Evolutionary conservation across 179 eudicot species (phyloP), one percentile per base, ranked within the genome.

Genomic region (Vitellaria paradoxa): DNA sequence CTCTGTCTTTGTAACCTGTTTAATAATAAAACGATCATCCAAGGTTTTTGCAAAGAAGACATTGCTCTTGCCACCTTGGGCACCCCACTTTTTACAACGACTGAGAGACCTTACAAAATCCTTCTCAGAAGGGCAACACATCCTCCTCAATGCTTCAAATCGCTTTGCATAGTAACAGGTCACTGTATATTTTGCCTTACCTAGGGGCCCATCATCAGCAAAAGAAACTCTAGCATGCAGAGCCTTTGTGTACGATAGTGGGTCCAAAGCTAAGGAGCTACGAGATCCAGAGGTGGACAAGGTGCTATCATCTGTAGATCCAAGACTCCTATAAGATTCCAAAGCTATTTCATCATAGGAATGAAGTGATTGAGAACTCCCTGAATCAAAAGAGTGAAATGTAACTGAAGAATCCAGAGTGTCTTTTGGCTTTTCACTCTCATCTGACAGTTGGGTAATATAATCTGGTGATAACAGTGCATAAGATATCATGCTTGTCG

Each of bases 31-130:
- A 70, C 99, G 83, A 63, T 95, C 99, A 78, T 95, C 99, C 73
- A 93, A 85, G 70, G 93, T 89, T 84, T 92, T 92, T 12, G 98
- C 98, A 81, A 92, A 94, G 79, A 92, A 94, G 57, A 92, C 98
- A 83, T 94, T 92, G 87, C 96, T 91, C 85, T 94, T 94, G 76
- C 98, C 98, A 81, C 98, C 96, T 72, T 94, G 94, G 7, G 97
- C 98, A 60, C 97, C 98, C 97, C 97, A 94, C 81, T 92, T 94
- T 90, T 93, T 95, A 84, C 99, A 92, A 56, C 94, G 97, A 77
- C 97, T 91, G 18, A 95, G 93, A 67, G 97, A 95, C 79, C 97
- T 87, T 56, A 89, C 81, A 72, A 73, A 93, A 84, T 95, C 97
- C 62, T 89, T 24, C 79, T 91, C 95, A 68, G 89, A 87, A 64